phyloP scores from a whole-genome alignment of 768 basidiomycete species.

The Pleurotus giganteus region DNA sequence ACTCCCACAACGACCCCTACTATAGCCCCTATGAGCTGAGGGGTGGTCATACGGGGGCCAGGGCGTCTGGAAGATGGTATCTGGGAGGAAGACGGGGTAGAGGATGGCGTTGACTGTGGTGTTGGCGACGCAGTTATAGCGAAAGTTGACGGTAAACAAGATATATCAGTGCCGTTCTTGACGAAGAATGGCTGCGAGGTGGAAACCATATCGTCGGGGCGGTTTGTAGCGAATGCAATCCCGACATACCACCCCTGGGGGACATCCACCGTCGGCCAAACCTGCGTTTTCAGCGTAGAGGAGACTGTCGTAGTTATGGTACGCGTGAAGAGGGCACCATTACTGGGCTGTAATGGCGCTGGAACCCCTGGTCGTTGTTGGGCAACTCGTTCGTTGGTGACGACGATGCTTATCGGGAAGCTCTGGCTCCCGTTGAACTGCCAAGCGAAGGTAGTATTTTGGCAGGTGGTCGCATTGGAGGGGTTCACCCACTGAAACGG shows the following conservation, averaged over 20 bases:
- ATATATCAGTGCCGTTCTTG: conserved; percentile 16
- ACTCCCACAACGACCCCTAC: conserved; percentile 21
- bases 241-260: conserved; percentile 31
- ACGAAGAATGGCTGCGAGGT: conserved; percentile 31
- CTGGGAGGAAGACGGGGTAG: background rate
- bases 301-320: conserved; percentile 24
- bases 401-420: conserved; percentile 20
- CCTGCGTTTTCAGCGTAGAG: conserved; percentile 19
- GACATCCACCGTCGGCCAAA: conserved; percentile 30
- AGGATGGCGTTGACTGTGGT: conserved; percentile 3
- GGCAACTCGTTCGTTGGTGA: conserved; percentile 4
- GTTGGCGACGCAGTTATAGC: conserved; percentile 1
- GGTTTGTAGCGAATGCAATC: conserved; percentile 21
- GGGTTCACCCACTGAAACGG: conserved; percentile 23
- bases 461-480: conserved; percentile 27
- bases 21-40: conserved; percentile 22
- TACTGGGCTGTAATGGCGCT: background rate
- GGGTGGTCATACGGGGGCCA: conserved; percentile 13
- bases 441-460: conserved; percentile 24
- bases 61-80: background rate
- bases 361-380: conserved; percentile 12
- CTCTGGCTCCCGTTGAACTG: conserved; percentile 8
- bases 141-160: conserved; percentile 17
- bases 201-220: conserved; percentile 15
- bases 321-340: conserved; percentile 10